Conservation (phyloP, 106 monocot species). For the Dioscorea dumetorum region DNA sequence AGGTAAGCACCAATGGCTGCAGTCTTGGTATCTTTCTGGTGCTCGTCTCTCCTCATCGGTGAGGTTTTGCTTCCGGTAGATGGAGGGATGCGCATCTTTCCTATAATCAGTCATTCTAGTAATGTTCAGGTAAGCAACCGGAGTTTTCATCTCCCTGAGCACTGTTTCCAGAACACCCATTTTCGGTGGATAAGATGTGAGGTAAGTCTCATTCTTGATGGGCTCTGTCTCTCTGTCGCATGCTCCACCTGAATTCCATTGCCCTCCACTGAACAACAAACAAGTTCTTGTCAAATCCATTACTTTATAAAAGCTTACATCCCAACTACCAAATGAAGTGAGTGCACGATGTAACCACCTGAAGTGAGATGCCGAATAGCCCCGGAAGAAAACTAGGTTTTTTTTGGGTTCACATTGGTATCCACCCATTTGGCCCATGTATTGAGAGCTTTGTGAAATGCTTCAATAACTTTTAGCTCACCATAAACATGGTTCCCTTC, state of each 20-base stretch:
- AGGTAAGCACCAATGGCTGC: conserved; percentile 98
- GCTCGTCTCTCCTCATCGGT: conserved; percentile 40
- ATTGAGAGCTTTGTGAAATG: conserved; percentile 71
- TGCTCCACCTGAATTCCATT: conserved; percentile 92
- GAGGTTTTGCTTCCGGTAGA: conserved; percentile 53
- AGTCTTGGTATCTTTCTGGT: conserved; percentile 59
- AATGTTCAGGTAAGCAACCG: conserved; percentile 74
- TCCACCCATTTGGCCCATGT: conserved; percentile 93
- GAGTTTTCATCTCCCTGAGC: conserved; percentile 65
- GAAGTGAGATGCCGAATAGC: conserved; percentile 91
- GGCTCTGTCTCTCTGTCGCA: conserved; percentile 83
- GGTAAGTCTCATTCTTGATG: conserved; percentile 59
- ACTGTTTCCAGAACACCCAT: conserved; percentile 61
- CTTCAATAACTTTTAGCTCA: conserved; percentile 65
- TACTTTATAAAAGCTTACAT: no score
- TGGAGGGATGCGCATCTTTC: conserved; percentile 92
- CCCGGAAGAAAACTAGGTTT: conserved; percentile 75
- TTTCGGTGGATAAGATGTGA: conserved; percentile 57
- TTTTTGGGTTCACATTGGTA: conserved; percentile 61
- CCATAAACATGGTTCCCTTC: conserved; percentile 64
- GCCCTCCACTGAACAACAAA: conserved; percentile 67
- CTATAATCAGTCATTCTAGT: conserved; percentile 92
- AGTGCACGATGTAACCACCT: conserved; percentile 14
- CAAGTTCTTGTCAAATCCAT: not conserved
- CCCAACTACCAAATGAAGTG: no score